phyloP scores from a whole-genome alignment of 106 monocot species.

The Platanthera guangdongensis region DNA sequence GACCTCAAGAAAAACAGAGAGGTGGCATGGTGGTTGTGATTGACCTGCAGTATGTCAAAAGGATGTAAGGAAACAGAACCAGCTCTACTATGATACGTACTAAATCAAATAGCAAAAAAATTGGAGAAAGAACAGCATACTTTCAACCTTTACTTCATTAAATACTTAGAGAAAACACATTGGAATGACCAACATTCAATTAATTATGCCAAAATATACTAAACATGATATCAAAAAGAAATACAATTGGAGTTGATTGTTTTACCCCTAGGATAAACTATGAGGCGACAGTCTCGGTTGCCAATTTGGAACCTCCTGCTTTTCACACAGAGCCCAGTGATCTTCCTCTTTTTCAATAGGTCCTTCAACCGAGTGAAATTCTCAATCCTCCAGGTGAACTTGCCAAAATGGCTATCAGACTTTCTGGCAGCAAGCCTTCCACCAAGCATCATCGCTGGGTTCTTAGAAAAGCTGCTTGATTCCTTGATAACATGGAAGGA shows the following conservation, averaged over 20 bases:
- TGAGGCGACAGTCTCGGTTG: conserved; percentile 85
- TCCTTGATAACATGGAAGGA: conserved; percentile 94
- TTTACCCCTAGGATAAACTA: conserved; percentile 94
- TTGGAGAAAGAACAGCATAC: not conserved
- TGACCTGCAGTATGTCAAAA: conserved; percentile 60
- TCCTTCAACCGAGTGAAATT: conserved; percentile 89
- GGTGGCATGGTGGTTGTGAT: conserved; percentile 93
- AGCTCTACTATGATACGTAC: not conserved
- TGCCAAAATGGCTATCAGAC: conserved; percentile 81
- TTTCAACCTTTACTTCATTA: not conserved
- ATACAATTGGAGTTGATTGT: not conserved
- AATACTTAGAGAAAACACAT: not conserved
- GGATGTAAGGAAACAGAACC: not conserved
- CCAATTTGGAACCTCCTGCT: conserved; percentile 96
- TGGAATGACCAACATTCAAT: not conserved
- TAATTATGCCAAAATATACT: not conserved
- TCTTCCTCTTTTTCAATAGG: conserved; percentile 90
- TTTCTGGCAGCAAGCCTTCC: conserved; percentile 48
- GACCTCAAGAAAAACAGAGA: conserved; percentile 95
- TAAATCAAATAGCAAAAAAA: not conserved
- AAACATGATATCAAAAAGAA: not conserved
- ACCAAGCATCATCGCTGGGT: conserved; percentile 20
- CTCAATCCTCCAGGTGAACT: conserved; percentile 94
- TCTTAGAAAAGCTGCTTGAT: conserved; percentile 56
- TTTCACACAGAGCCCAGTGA: conserved; percentile 89